Evolutionary conservation across 495 filamentous ascomycete species (phyloP).

Genomic region (Staphylotrichum tortipilum): DNA sequence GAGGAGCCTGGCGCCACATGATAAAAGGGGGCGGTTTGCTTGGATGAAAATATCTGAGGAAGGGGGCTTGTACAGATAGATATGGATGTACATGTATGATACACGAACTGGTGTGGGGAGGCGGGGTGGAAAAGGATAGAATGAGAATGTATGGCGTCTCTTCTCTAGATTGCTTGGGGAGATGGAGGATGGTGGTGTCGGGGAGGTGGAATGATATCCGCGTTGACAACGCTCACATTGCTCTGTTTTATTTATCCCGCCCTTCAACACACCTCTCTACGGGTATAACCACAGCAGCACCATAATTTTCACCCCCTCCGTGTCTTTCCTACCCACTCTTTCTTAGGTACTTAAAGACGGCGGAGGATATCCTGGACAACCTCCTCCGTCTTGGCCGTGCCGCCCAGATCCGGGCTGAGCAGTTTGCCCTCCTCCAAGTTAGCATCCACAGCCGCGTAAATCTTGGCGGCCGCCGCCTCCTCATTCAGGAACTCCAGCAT

Average conservation of each 20-base stretch:
- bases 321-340: no score
- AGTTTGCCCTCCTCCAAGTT: constrained; percentile 77
- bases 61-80: no score
- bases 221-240: neutral
- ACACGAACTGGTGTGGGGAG: neutral
- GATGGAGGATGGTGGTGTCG: no score
- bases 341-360: constrained; percentile 52
- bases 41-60: no score
- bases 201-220: no score
- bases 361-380: constrained; percentile 84
- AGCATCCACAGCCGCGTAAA: constrained; percentile 86
- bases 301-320: neutral
- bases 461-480: constrained; percentile 73
- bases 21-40: constrained; percentile 1
- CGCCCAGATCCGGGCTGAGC: constrained; percentile 86
- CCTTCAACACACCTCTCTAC: constrained; percentile 10
- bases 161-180: neutral
- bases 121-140: neutral
- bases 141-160: constrained; percentile 2
- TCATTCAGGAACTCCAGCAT: constrained; percentile 95
- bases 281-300: constrained; percentile 8
- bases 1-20: neutral
- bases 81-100: constrained; percentile 7
- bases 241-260: constrained; percentile 11
- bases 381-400: constrained; percentile 76